phyloP scores from a whole-genome alignment of 2,329 filamentous ascomycete species.

The Xylaria hypoxylon region DNA sequence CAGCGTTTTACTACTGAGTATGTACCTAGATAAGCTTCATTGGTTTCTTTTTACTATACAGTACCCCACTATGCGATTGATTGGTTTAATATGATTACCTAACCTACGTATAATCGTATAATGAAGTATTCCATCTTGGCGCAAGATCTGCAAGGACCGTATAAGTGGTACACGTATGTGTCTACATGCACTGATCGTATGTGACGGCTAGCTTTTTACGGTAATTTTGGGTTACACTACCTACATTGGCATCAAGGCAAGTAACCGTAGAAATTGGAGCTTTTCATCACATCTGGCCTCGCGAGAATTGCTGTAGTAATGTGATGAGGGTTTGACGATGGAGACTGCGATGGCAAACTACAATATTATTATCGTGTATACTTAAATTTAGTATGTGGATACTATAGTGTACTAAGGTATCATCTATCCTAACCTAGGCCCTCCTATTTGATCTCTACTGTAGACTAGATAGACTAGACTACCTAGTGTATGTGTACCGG shows the following conservation, averaged over 20 bases:
- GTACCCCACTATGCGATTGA: too few relatives aligned
- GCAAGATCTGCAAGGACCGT: constrained; percentile 18
- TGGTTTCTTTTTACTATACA: background rate
- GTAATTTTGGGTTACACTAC: constrained; percentile 6
- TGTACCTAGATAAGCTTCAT: background rate
- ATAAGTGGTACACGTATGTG: constrained; percentile 11
- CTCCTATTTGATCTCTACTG: too few relatives aligned
- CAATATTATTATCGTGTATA: constrained; percentile 1
- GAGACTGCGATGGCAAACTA: background rate
- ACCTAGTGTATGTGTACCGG: constrained; percentile 8
- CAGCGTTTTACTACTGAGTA: too few relatives aligned
- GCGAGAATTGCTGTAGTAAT: constrained; percentile 12
- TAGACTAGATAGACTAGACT: too few relatives aligned
- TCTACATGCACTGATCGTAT: constrained; percentile 29
- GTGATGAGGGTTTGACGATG: constrained; percentile 2
- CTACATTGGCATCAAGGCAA: background rate
- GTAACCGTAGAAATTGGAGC: background rate
- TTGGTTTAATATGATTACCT: background rate
- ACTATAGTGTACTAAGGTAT: background rate
- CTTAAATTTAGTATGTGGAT: constrained; percentile 12
- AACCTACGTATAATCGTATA: constrained; percentile 6
- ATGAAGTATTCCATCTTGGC: constrained; percentile 4
- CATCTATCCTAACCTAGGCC: too few relatives aligned
- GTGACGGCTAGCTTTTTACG: background rate
- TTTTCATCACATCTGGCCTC: background rate